Evolutionary conservation across 2,329 filamentous ascomycete species (phyloP).

Genomic region (Neonectria hederae): DNA sequence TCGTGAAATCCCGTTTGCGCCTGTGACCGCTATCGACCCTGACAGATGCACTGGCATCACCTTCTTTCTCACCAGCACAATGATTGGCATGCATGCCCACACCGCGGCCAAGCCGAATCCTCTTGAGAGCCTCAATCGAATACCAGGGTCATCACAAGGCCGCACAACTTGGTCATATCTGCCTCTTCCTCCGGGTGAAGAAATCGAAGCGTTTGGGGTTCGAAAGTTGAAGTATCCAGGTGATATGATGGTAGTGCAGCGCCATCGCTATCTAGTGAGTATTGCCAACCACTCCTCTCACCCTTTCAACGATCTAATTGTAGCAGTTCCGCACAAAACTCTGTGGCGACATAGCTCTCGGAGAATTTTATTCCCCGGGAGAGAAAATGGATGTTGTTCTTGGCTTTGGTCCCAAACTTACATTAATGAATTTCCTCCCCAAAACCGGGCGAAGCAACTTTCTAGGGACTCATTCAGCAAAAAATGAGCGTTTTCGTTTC

Average conservation of each 20-base stretch:
- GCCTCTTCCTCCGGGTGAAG: conserved; percentile 4
- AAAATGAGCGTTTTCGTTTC: neutral
- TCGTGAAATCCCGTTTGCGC: neutral
- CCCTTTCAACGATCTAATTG: neutral
- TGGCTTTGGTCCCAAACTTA: neutral
- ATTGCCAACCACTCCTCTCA: neutral
- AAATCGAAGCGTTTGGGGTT: neutral
- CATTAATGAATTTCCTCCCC: neutral
- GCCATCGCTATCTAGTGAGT: neutral
- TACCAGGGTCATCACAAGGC: neutral
- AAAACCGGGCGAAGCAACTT: neutral
- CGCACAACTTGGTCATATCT: neutral
- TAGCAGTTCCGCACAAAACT: neutral
- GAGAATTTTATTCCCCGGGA: neutral
- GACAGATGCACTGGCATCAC: neutral
- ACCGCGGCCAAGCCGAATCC: neutral
- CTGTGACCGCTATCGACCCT: neutral
- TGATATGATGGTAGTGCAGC: too few relatives aligned
- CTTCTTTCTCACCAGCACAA: neutral
- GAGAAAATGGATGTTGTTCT: neutral
- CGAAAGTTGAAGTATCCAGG: neutral
- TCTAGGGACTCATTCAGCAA: neutral
- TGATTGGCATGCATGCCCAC: neutral
- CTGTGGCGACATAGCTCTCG: neutral
- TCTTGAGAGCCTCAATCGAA: neutral